phyloP scores from a whole-genome alignment of 371 early-diverging fungal genomes.

The Nematocida ironsii region DNA sequence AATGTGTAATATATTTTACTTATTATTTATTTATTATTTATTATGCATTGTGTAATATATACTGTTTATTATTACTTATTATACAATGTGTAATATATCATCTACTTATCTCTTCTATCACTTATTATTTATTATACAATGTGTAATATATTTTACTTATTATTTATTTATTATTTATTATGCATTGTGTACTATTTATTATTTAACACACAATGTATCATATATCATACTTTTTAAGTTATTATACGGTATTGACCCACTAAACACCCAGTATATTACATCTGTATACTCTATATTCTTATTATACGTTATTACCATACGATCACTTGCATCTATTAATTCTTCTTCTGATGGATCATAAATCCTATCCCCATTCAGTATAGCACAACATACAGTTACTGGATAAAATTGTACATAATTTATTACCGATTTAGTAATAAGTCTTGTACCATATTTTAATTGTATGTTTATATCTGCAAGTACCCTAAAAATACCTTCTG shows the following conservation, averaged over 20 bases:
- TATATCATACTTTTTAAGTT: neutral
- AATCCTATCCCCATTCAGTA: neutral
- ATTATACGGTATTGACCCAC: neutral
- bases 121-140: too few species aligned
- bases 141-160: too few species aligned
- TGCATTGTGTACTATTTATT: neutral
- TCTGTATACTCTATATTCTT: neutral
- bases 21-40: too few species aligned
- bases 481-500: slow-evolving; percentile 21
- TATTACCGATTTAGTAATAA: neutral
- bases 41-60: too few species aligned
- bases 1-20: too few species aligned
- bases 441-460: too few species aligned
- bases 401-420: slow-evolving; percentile 9
- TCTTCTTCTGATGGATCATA: slow-evolving; percentile 13
- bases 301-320: neutral
- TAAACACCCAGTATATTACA: neutral
- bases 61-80: too few species aligned
- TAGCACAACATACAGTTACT: neutral
- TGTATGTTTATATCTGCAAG: neutral
- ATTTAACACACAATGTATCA: neutral
- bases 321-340: neutral
- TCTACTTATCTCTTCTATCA: too few species aligned
- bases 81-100: too few species aligned
- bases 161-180: too few species aligned